Percentiles rank a stretch among this genome's conserved stretches.
Evolutionary conservation across 1,284 basidiomycete genomes (phyloP).

Genomic region (Malassezia nana): DNA sequence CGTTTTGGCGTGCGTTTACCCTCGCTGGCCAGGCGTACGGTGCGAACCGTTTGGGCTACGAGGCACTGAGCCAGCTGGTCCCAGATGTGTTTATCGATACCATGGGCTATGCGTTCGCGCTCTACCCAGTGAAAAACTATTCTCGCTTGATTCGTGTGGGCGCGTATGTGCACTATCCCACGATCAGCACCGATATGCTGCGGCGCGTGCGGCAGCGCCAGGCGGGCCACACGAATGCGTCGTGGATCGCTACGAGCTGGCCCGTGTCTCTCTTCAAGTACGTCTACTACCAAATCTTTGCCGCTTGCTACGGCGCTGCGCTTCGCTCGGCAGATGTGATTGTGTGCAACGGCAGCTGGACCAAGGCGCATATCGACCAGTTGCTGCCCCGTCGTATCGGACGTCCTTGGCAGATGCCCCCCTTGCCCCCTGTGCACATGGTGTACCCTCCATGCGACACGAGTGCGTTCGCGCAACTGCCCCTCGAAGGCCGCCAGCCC

Average conservation of each 20-base stretch:
- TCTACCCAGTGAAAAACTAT: conserved; percentile 63
- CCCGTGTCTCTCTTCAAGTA: conserved; percentile 63
- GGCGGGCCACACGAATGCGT: conserved; percentile 60
- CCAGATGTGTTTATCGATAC: conserved; percentile 91
- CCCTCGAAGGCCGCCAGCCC: conserved; percentile 51
- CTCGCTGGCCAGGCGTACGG: conserved; percentile 83
- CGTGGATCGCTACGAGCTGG: conserved; percentile 55
- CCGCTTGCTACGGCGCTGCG: conserved; percentile 67
- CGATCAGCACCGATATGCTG: conserved; percentile 86
- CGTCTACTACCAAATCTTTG: conserved; percentile 80
- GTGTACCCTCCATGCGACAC: conserved; percentile 93
- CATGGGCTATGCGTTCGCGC: conserved; percentile 95
- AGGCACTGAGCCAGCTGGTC: conserved; percentile 62
- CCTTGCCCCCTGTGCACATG: conserved; percentile 49
- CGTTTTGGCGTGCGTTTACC: conserved; percentile 76
- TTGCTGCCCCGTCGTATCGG: conserved; percentile 49
- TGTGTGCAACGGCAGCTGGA: conserved; percentile 96
- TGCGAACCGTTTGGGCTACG: conserved; percentile 69
- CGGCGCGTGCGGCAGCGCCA: conserved; percentile 59
- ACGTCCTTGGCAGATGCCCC: conserved; percentile 38
- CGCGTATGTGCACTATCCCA: conserved; percentile 92
- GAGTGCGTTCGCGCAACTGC: conserved; percentile 58
- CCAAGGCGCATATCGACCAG: conserved; percentile 65
- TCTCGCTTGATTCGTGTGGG: conserved; percentile 61
- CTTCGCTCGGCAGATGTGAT: conserved; percentile 62